Evolutionary conservation across 441 rosid genomes (phyloP).

Genomic region (Pelargonium fulgidum): DNA sequence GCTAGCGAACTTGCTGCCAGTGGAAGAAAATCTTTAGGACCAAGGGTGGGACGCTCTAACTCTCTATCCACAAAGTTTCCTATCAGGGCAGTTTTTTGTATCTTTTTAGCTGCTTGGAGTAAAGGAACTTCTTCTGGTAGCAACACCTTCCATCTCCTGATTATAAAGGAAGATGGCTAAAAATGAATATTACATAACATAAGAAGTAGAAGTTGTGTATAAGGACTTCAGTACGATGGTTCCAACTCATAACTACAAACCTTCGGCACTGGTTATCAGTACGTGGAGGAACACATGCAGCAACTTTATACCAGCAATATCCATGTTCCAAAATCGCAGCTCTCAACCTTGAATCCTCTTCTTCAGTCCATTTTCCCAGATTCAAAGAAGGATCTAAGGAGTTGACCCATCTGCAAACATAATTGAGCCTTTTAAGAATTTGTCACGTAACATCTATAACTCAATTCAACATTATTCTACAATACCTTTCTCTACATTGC

Average conservation of each 20-base stretch:
- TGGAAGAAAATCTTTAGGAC: conserved; percentile 50
- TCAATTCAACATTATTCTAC: conserved; percentile 2
- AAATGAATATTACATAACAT: conserved; percentile 1
- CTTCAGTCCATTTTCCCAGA: conserved; percentile 56
- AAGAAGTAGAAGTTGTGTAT: neutral
- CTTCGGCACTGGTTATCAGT: conserved; percentile 81
- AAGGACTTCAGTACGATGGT: neutral
- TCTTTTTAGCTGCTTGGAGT: conserved; percentile 47
- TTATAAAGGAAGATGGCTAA: conserved; percentile 9
- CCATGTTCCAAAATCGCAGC: conserved; percentile 57
- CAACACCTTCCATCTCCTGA: conserved; percentile 70
- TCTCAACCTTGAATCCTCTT: conserved; percentile 65
- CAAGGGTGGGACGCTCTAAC: conserved; percentile 63
- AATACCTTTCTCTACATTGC: conserved; percentile 8
- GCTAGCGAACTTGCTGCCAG: conserved; percentile 27
- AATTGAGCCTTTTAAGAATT: neutral
- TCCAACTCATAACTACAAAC: conserved; percentile 26
- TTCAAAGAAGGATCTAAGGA: conserved; percentile 67
- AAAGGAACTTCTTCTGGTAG: conserved; percentile 59
- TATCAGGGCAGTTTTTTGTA: conserved; percentile 41
- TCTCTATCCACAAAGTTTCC: conserved; percentile 82
- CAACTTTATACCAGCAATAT: conserved; percentile 70
- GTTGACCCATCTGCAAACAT: conserved; percentile 62
- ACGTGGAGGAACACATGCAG: conserved; percentile 52
- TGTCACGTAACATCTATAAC: neutral